These are phyloP conservation scores for Diplodia seriata DNA, from an alignment of 2,329 filamentous ascomycete genomes.

Conservation along the genomic window DNA sequence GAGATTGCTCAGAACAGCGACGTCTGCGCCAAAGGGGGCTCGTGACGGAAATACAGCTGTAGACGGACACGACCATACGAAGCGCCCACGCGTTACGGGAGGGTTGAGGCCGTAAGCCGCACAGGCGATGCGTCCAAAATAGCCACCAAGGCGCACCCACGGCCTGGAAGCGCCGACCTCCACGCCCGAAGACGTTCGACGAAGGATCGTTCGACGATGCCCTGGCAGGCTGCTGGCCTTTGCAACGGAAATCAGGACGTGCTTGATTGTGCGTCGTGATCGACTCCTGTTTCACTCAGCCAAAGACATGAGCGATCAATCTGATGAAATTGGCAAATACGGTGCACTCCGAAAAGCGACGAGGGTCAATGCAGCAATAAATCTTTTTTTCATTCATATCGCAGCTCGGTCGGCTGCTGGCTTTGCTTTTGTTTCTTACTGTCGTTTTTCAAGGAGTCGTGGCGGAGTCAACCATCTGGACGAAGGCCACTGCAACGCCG, in stretches of 20 bases:
- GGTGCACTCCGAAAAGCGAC: slow-evolving; percentile 10
- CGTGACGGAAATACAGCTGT: background rate
- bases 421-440: slow-evolving; percentile 16
- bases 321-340: slow-evolving; percentile 20
- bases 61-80: background rate
- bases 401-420: slow-evolving; percentile 1
- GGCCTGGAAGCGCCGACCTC: background rate
- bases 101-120: slow-evolving; percentile 6
- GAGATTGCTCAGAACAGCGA: background rate
- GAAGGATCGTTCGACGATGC: background rate
- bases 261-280: slow-evolving; percentile 27
- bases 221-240: background rate
- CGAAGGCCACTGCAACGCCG: slow-evolving; percentile 28
- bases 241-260: slow-evolving; percentile 12
- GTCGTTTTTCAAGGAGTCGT: slow-evolving; percentile 7
- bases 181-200: background rate
- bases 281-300: slow-evolving; percentile 26
- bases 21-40: background rate
- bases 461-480: slow-evolving; percentile 19
- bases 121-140: slow-evolving; percentile 4
- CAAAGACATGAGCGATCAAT: slow-evolving; percentile 21
- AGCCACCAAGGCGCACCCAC: background rate
- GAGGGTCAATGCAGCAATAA: slow-evolving; percentile 16
- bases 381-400: slow-evolving; percentile 24
- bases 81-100: slow-evolving; percentile 3